Conservation (phyloP, 1,284 basidiomycete species). For the Rhodotorula sp. region DNA sequence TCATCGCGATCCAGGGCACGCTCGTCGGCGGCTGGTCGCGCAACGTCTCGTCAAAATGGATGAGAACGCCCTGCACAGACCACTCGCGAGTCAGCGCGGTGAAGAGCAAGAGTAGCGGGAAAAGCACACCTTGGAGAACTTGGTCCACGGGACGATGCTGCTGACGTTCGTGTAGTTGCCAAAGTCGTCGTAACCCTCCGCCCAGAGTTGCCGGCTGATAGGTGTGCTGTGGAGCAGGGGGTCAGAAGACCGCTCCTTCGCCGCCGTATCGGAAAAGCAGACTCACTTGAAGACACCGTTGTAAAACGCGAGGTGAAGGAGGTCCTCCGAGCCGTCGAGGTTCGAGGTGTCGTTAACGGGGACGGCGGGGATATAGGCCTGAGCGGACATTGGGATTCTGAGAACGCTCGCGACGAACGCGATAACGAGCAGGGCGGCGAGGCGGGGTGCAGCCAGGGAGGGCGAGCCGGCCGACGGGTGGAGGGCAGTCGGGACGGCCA, state of each 20-base stretch:
- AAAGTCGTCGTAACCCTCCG: conserved; percentile 28
- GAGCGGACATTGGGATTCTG: background rate
- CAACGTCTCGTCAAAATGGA: conserved; percentile 47
- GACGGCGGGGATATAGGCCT: conserved; percentile 9
- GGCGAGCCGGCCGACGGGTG: background rate
- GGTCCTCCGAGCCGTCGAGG: conserved; percentile 32
- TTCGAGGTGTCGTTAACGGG: conserved; percentile 41
- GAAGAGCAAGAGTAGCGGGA: too few species aligned
- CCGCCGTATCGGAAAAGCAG: background rate
- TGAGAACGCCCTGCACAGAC: conserved; percentile 41
- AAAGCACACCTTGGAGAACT: conserved; percentile 30
- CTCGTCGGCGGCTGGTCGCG: conserved; percentile 48
- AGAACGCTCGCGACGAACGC: background rate
- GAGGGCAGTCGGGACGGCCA: background rate
- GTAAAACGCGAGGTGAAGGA: conserved; percentile 39
- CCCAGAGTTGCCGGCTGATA: conserved; percentile 27
- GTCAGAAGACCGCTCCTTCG: background rate
- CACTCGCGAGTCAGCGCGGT: background rate
- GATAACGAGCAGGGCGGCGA: background rate
- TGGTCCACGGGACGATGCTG: conserved; percentile 36
- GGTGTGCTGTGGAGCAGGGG: conserved; percentile 4
- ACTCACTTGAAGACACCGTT: conserved; percentile 40
- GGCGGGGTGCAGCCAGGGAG: background rate
- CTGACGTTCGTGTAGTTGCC: conserved; percentile 38
- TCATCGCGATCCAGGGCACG: conserved; percentile 85